Evolutionary conservation across 805 yeast species (phyloP), one percentile per base, ranked within the genome.

Genomic region (Candida sithepensis): DNA sequence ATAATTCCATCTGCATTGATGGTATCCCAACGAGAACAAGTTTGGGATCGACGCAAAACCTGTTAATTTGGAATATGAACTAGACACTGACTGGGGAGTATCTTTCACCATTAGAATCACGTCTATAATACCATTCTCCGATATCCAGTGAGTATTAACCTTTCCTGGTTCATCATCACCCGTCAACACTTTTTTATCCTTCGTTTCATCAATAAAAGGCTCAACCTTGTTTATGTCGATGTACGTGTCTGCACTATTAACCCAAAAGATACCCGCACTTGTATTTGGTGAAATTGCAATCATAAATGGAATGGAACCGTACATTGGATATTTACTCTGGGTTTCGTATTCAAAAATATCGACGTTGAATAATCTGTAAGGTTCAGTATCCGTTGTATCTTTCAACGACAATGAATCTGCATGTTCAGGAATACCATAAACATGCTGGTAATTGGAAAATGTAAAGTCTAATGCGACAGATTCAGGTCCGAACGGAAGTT

Each of bases 1-100:
- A 68, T 94, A 94, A 65, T 94, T 94, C 99, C 99, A 94, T 60
- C 98, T 78, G 62, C 97, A 92, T 67, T 94, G 99, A 62, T 94
- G 98, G 62, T 94, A 88, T 0, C 96, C 98, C 13, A 90, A 65
- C 0, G 96, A 73, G 58, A 90, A 86, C 39, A 83, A 53, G 53
- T 81, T 85, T 1, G 99, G 99, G 10, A 94, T 66, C 7, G 73
- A 65, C 0, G 90, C 74, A 48, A 69, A 77, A 0, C 99, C 99
- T 0, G 96, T 84, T 16, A 94, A 64, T 2, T 63, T 55, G 1
- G 89, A 84, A 63, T 85, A 92, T 30, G 81, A 72, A 38, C 71
- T 59, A 37, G 83, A 75, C 20, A 94, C 74, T 16, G 73, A 74
- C 1, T 66, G 63, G 1, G 88, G 84, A 0, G 79, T 74, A 2